These are phyloP conservation scores for Apophysomyces ossiformis DNA, from an alignment of 371 early-diverging fungal genomes.

Conservation along the genomic window DNA sequence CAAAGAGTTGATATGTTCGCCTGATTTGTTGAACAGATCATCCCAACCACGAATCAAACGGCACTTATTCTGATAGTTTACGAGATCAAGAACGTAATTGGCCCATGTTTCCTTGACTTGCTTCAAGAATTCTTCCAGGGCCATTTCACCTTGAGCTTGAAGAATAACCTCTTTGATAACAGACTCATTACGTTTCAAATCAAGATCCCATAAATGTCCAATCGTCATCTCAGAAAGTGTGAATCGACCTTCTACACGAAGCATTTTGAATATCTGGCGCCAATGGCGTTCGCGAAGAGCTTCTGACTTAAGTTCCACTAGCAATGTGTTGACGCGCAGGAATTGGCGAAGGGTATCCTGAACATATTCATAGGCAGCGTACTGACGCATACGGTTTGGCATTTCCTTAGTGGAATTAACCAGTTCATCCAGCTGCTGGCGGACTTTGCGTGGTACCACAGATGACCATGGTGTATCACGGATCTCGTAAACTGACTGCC, in stretches of 20 bases:
- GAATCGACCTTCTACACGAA: constrained; percentile 75
- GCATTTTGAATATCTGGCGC: constrained; percentile 87
- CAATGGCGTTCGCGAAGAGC: constrained; percentile 98
- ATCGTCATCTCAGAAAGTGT: constrained; percentile 87
- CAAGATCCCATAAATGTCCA: constrained; percentile 95
- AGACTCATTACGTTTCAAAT: constrained; percentile 86
- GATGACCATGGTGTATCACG: constrained; percentile 90
- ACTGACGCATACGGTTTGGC: constrained; percentile 95
- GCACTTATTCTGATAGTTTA: constrained; percentile 97
- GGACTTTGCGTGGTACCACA: constrained; percentile 89
- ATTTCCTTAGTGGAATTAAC: constrained; percentile 85
- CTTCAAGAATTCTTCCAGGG: constrained; percentile 96
- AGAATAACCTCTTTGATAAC: constrained; percentile 85
- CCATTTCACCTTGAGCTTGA: constrained; percentile 98
- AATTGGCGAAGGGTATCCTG: constrained; percentile 82
- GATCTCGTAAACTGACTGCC: constrained; percentile 85
- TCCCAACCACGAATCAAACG: constrained; percentile 97
- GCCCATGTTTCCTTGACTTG: constrained; percentile 92
- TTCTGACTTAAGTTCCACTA: constrained; percentile 94
- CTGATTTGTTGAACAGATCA: constrained; percentile 94
- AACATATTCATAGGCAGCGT: constrained; percentile 96
- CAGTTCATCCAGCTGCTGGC: constrained; percentile 86
- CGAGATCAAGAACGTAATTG: constrained; percentile 89
- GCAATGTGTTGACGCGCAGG: constrained; percentile 79
- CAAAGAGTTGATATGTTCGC: constrained; percentile 94